phyloP scores from a whole-genome alignment of 257 asterid genomes.

The Capsicum rhomboideum region DNA sequence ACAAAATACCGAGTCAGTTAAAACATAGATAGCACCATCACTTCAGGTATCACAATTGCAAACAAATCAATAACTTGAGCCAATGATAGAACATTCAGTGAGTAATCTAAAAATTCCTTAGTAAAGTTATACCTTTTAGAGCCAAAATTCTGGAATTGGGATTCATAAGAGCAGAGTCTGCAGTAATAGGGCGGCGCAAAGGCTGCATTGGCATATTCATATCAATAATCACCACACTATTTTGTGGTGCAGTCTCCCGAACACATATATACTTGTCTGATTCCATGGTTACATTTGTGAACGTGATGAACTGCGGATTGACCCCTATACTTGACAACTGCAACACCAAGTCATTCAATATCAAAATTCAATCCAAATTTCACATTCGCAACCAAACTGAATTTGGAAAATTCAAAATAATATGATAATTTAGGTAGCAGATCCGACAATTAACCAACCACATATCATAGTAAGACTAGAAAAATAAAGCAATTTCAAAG shows the following conservation, averaged over 20 bases:
- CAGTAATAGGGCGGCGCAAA: constrained; percentile 94
- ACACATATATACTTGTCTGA: constrained; percentile 96
- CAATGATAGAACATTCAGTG: not conserved
- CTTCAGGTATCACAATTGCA: not conserved
- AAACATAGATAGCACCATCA: not conserved
- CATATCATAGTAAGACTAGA: not conserved
- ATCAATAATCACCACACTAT: constrained; percentile 87
- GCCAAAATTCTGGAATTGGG: constrained; percentile 88
- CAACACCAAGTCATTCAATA: constrained; percentile 28
- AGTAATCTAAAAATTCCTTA: not conserved
- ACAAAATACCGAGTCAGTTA: not conserved
- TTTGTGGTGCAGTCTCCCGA: constrained; percentile 97
- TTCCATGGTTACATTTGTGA: constrained; percentile 97
- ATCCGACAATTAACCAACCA: constrained; percentile 24
- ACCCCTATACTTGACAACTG: constrained; percentile 96
- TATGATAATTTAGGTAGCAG: constrained; percentile 6
- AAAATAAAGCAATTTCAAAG: not conserved
- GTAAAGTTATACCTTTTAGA: constrained; percentile 57
- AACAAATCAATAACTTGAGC: not conserved
- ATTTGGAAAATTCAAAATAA: not conserved
- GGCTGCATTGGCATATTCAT: constrained; percentile 99
- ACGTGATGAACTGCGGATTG: constrained; percentile 83
- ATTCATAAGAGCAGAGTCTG: constrained; percentile 98
- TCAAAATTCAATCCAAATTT: constrained; percentile 22
- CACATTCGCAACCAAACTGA: not conserved